Evolutionary conservation across 257 asterid genomes (phyloP), one percentile per base, ranked within the genome.

Genomic region (Asclepias syriaca): DNA sequence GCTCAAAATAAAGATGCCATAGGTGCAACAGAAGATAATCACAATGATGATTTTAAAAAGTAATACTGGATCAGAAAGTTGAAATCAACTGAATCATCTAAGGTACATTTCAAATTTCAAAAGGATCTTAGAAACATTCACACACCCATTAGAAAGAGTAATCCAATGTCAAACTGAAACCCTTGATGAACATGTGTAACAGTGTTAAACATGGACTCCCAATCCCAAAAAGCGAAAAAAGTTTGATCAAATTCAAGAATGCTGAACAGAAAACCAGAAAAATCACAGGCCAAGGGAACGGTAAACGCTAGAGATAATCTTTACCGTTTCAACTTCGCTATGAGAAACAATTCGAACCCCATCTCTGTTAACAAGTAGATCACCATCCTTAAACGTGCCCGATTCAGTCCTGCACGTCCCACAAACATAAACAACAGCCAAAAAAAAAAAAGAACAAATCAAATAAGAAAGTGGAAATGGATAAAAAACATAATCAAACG

Each of bases 381-480:
- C 98, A 24, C 98, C 99, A 86, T 90, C 92, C 90, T 83, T 95
- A 73, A 95, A 95, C 43, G 99, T 95, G 71, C 99, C 99, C 40
- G 99, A 95, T 74, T 86, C 90, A 73, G 97, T 85, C 85, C 98
- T 92, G 80, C 75, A 81, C 4, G 74, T n/a, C 22, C 3, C 59
- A 72, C 46, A 46, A 69, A 59, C 45, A 77, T 59, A 16, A n/a
- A 69, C 8, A 66, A 48, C 59, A 45, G 82, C 75, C 1, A 51
- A 34, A 53, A 10, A 74, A 2, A 0, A 51, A 37, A 53, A 8
- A 69, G 1, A 13, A 45, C 22, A 18, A 15, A 53, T 18, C 6
- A 63, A 71, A 72, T 15, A 59, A 11, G 68, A 54, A 68, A 5
- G 58, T 45, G 16, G 69, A 64, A 39, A 39, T n/a, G 53, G 46